A percentile compares a stretch with the other conserved stretches of the same genome.
phyloP scores from a whole-genome alignment of 2,329 filamentous ascomycete species.

The Alternaria sp. region DNA sequence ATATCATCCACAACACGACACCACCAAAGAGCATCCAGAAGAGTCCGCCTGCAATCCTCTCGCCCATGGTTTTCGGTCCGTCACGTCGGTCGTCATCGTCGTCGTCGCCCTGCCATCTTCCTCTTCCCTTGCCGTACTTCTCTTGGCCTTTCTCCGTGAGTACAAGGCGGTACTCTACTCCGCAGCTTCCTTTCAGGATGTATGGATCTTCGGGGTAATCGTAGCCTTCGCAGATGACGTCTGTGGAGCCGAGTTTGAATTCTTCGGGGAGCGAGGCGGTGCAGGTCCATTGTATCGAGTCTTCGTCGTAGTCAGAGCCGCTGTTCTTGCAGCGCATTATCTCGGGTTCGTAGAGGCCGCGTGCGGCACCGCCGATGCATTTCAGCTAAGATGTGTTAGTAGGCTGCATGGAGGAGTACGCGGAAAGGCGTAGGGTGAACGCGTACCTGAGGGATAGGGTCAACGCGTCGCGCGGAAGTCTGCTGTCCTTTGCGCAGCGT shows the following conservation, averaged over 20 bases:
- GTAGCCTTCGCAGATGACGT: constrained; percentile 94
- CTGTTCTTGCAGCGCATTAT: constrained; percentile 89
- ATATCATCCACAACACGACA: constrained; percentile 68
- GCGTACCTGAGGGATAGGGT: constrained; percentile 67
- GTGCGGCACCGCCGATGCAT: constrained; percentile 70
- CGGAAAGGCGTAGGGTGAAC: background rate
- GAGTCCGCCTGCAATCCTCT: constrained; percentile 48
- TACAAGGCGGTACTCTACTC: constrained; percentile 83
- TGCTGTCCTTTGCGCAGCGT: constrained; percentile 73
- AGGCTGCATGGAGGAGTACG: background rate
- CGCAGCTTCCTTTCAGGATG: constrained; percentile 90
- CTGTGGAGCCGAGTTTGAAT: constrained; percentile 80
- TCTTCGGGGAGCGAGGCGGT: constrained; percentile 67
- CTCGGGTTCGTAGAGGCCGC: constrained; percentile 73
- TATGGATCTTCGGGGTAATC: constrained; percentile 76
- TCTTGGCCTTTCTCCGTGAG: constrained; percentile 78
- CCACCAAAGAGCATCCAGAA: constrained; percentile 69
- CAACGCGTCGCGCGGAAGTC: constrained; percentile 77
- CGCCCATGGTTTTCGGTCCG: constrained; percentile 42
- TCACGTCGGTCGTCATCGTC: constrained; percentile 50
- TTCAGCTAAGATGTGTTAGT: constrained; percentile 61
- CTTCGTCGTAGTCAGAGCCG: constrained; percentile 78
- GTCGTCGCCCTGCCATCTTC: constrained; percentile 45
- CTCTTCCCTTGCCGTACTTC: constrained; percentile 66
- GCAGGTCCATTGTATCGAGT: constrained; percentile 93